These are phyloP conservation scores for Pleurozium schreberi DNA, from an alignment of 225 moss, liverwort and hornwort genomes.

Conservation along the genomic window DNA sequence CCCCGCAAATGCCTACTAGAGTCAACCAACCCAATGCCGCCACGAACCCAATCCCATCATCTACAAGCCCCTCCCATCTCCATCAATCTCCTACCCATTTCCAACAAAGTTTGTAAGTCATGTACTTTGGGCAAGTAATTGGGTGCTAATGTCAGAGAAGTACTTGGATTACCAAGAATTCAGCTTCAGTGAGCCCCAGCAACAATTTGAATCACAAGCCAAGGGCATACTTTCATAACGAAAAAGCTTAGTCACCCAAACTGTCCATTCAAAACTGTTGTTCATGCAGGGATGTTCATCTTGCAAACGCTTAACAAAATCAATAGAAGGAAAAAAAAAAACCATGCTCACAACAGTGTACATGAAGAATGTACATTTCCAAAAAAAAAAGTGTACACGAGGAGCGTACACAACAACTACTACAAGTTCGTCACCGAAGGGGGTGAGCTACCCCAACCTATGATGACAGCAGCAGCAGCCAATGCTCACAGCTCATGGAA, in stretches of 20 bases:
- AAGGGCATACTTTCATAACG: neutral
- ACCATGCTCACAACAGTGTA: neutral
- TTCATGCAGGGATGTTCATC: too few relatives aligned
- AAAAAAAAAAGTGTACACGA: neutral
- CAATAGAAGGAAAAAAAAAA: neutral
- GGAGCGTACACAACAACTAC: neutral
- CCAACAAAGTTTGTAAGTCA: too few relatives aligned
- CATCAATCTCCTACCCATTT: too few relatives aligned
- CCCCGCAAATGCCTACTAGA: neutral
- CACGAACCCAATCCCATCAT: too few relatives aligned
- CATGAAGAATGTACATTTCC: slow-evolving; percentile 14
- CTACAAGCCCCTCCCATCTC: too few relatives aligned
- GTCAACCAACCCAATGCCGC: too few relatives aligned
- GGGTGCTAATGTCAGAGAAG: too few relatives aligned
- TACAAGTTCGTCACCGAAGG: neutral
- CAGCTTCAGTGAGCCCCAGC: neutral
- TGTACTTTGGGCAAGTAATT: too few relatives aligned
- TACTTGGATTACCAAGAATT: neutral
- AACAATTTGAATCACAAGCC: neutral
- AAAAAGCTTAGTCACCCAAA: neutral
- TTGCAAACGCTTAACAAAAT: neutral
- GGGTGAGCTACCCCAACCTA: neutral
- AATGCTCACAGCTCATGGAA: neutral
- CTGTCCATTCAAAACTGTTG: neutral
- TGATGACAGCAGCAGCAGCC: neutral